phyloP scores from a whole-genome alignment of 2,329 filamentous ascomycete genomes.

The Ramularia collo-cygni region DNA sequence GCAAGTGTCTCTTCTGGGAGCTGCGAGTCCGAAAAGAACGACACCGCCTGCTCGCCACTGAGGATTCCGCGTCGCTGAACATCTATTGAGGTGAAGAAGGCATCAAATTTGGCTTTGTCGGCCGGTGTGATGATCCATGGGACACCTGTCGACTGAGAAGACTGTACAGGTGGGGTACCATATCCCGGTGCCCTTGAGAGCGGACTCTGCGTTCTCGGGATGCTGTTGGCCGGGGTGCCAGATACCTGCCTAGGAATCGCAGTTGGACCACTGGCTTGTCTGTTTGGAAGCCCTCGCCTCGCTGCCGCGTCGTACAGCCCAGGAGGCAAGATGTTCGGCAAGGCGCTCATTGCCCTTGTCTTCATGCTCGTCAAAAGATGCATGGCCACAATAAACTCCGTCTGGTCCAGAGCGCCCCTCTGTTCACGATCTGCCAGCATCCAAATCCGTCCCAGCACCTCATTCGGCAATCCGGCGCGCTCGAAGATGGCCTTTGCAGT shows the following conservation, averaged over 20 bases:
- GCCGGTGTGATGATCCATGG: conserved; percentile 79
- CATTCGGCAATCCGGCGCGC: conserved; percentile 81
- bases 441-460: conserved; percentile 92
- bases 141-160: conserved; percentile 49
- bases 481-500: conserved; percentile 90
- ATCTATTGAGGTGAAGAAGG: conserved; percentile 77
- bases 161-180: conserved; percentile 41
- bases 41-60: conserved; percentile 87
- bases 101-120: conserved; percentile 84
- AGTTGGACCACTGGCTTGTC: conserved; percentile 25
- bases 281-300: conserved; percentile 49
- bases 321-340: conserved; percentile 75
- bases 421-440: conserved; percentile 90
- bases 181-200: conserved; percentile 43
- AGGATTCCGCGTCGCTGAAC: conserved; percentile 74
- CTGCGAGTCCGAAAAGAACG: conserved; percentile 88
- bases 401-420: conserved; percentile 74
- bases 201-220: conserved; percentile 55
- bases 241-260: conserved; percentile 79
- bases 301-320: conserved; percentile 86
- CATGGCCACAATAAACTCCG: conserved; percentile 98
- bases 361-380: conserved; percentile 90
- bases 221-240: conserved; percentile 43
- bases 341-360: conserved; percentile 67
- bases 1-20: conserved; percentile 83